Evolutionary conservation across 768 basidiomycete genomes (phyloP).

Genomic region (Trametes coccinea): DNA sequence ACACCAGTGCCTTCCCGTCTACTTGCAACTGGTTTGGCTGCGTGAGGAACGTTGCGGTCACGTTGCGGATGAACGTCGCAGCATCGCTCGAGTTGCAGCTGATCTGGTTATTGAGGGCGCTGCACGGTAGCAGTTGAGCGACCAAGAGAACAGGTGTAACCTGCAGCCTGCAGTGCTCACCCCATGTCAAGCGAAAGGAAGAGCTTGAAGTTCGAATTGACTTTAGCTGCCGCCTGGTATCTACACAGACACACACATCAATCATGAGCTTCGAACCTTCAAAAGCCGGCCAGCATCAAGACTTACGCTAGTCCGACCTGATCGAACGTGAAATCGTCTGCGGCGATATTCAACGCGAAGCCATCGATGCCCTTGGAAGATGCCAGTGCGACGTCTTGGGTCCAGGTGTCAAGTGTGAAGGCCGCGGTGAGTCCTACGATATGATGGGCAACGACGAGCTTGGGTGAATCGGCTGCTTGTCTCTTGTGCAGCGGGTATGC

Average conservation of each 20-base stretch:
- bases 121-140: constrained; percentile 1
- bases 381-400: constrained; percentile 54
- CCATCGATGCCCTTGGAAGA: constrained; percentile 53
- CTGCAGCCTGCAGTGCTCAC: constrained; percentile 32
- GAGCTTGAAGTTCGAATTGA: constrained; percentile 47
- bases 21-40: constrained; percentile 59
- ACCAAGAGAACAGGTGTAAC: no score
- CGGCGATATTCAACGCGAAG: constrained; percentile 61
- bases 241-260: neutral
- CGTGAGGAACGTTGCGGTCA: constrained; percentile 46
- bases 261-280: no score
- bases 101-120: constrained; percentile 43
- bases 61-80: constrained; percentile 44
- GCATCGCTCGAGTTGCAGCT: constrained; percentile 32
- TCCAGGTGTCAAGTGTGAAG: constrained; percentile 46
- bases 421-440: no score
- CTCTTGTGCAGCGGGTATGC: no score
- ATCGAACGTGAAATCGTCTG: constrained; percentile 50
- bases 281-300: no score
- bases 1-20: constrained; percentile 54
- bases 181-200: constrained; percentile 82
- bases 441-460: no score
- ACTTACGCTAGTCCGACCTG: constrained; percentile 49
- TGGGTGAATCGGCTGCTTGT: no score
- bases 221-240: constrained; percentile 38